Conservation (phyloP, 768 basidiomycete species). For the Russula emetica region DNA sequence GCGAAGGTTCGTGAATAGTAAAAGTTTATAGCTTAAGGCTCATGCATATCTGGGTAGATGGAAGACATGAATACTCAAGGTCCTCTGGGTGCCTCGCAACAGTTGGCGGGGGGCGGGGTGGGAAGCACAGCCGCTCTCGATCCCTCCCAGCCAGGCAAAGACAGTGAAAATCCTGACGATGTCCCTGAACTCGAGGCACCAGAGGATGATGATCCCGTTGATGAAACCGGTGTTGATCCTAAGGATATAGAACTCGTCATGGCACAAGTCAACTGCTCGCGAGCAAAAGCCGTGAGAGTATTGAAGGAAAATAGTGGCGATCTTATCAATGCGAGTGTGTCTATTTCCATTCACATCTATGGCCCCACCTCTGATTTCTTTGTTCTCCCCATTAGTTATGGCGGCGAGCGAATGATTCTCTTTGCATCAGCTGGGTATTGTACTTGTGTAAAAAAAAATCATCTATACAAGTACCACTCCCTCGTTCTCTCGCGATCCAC, state of each 20-base stretch:
- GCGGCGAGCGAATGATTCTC: constrained; percentile 76
- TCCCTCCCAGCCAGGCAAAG: constrained; percentile 50
- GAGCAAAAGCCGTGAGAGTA: constrained; percentile 87
- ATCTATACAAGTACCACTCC: constrained; percentile 12
- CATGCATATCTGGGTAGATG: constrained; percentile 43
- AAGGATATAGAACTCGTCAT: constrained; percentile 97
- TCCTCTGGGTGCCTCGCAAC: constrained; percentile 74
- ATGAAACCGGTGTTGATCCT: constrained; percentile 85
- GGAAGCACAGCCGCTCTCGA: constrained; percentile 47
- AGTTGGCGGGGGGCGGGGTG: constrained; percentile 54
- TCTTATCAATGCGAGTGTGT: constrained; percentile 94
- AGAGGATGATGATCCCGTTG: constrained; percentile 76
- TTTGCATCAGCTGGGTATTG: constrained; percentile 34
- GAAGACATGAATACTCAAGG: constrained; percentile 85
- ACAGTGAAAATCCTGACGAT: constrained; percentile 65
- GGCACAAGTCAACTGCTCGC: constrained; percentile 82
- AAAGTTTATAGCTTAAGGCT: neutral
- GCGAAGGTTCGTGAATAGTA: constrained; percentile 57
- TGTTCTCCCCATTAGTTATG: constrained; percentile 57
- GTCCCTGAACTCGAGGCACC: constrained; percentile 79
- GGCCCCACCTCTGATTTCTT: neutral
- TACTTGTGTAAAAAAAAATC: constrained; percentile 17
- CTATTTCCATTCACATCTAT: constrained; percentile 7
- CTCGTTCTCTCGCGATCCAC: neutral
- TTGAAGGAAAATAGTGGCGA: constrained; percentile 91